These are phyloP conservation scores for Gossypium raimondii DNA, from an alignment of 345 rosid species.

Conservation along the genomic window DNA sequence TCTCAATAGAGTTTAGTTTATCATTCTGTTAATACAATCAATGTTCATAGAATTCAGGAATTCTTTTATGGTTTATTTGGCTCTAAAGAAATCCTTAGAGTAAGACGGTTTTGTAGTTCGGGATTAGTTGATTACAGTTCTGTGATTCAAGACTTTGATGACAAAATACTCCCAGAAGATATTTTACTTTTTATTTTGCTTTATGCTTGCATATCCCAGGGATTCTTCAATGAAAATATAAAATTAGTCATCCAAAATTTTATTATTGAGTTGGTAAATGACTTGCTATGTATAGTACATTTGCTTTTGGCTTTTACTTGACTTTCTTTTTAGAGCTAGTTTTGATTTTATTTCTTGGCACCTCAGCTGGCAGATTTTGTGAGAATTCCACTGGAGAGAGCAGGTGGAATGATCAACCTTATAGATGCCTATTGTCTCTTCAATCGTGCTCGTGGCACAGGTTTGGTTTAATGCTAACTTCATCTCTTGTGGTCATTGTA, in stretches of 20 bases:
- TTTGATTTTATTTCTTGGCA: slow-evolving; percentile 22
- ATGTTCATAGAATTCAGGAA: neutral
- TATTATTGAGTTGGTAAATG: neutral
- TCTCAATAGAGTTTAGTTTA: neutral
- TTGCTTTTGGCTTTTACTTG: neutral
- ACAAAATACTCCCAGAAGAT: neutral
- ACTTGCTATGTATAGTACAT: neutral
- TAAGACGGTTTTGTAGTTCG: neutral
- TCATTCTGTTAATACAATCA: neutral
- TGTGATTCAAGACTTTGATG: neutral
- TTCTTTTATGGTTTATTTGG: neutral
- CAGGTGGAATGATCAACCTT: slow-evolving; percentile 95
- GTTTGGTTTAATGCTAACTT: slow-evolving; percentile 27
- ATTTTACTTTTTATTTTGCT: neutral
- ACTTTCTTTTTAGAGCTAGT: slow-evolving; percentile 6
- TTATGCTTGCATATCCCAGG: neutral
- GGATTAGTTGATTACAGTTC: neutral
- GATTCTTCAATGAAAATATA: neutral
- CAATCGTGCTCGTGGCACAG: slow-evolving; percentile 97
- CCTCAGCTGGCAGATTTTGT: slow-evolving; percentile 91
- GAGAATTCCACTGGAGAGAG: slow-evolving; percentile 73
- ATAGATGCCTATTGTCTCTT: slow-evolving; percentile 88
- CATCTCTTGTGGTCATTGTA: neutral
- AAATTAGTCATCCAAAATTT: neutral
- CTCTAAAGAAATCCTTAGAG: neutral